Base-by-base conservation (phyloP, 2,329 filamentous ascomycete genomes). In the Claviceps africana region DNA sequence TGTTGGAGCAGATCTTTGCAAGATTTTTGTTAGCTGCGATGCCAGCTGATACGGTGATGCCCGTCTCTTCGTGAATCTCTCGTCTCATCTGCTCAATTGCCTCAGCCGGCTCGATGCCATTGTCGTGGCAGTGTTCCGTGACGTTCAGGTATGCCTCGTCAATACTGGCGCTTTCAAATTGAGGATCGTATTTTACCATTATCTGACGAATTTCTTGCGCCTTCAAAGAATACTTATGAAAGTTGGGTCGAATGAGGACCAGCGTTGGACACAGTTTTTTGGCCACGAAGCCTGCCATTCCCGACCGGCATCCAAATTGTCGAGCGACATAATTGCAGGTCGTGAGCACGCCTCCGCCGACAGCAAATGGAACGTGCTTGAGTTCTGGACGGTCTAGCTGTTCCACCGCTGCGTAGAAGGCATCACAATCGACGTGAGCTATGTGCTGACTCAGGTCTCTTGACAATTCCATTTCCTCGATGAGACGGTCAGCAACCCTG, bases 71-170 rank as follows among this genome's bases (percentile, higher is more conserved):
- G 39, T 85, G 75, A 1, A 98, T 80, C 61, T 95, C 82, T 11
- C 74, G 74, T 10, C 93, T 81, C 71, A 97, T 81, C 59, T 90
- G 82, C 45, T 81, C 75, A 13, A 96, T 86, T 0, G 76, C 86
- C 31, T 88, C 83, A 46, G 85, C 82, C 0, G 91, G 83, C 0
- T 68, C 72, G 63, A 91, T 75, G 11, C 77, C 62, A 56, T 90
- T 82, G 35, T 81, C 77, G 11, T 70, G 59, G 62, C 91, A 95
- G 64, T 95, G 97, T 49, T 83, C 73, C 0, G 93, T 97, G 54
- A 98, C 86, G 61, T 98, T 97, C 30, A 98, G 73, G 63, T 96
- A 98, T 1, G 93, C 93, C 66, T 98, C 93, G 60, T 98, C 93
- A 57, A 95, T 90, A 63, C 89, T 95, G 0, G 91, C 88, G 60